phyloP scores from a whole-genome alignment of 1,284 basidiomycete genomes.

The Apiotrichum domesticum region DNA sequence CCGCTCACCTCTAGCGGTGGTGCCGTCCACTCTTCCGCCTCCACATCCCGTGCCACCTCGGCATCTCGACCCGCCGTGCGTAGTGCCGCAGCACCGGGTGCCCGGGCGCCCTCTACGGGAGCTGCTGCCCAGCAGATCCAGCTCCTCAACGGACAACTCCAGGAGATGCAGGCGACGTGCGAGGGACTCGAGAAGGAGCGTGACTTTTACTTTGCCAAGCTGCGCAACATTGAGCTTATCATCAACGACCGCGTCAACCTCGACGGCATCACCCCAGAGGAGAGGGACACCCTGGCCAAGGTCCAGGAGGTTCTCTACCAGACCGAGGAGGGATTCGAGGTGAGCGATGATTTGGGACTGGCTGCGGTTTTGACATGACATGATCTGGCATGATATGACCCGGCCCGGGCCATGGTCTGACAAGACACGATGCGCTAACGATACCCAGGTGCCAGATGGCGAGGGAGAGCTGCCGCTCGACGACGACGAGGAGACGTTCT shows the following conservation, averaged over 20 bases:
- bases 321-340: slow-evolving; percentile 83
- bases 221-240: slow-evolving; percentile 91
- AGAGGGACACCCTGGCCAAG: slow-evolving; percentile 65
- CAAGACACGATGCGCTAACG: background rate
- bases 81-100: slow-evolving; percentile 9
- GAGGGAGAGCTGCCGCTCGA: slow-evolving; percentile 11
- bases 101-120: slow-evolving; percentile 21
- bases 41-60: slow-evolving; percentile 13
- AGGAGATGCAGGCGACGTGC: slow-evolving; percentile 74
- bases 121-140: slow-evolving; percentile 20
- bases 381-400: background rate
- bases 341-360: slow-evolving; percentile 45
- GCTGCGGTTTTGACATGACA: background rate
- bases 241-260: slow-evolving; percentile 67
- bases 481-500: slow-evolving; percentile 22
- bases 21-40: background rate
- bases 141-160: slow-evolving; percentile 56
- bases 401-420: too few relatives aligned
- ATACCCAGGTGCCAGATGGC: slow-evolving; percentile 57
- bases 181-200: slow-evolving; percentile 90
- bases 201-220: slow-evolving; percentile 98
- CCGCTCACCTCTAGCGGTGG: slow-evolving; percentile 7
- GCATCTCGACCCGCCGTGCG: slow-evolving; percentile 6
- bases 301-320: slow-evolving; percentile 93
- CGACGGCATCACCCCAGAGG: slow-evolving; percentile 57